Evolutionary conservation across 108 stramenopile genomes (phyloP), one percentile per base, ranked within the genome.

Genomic region (Cyclotella atomus): DNA sequence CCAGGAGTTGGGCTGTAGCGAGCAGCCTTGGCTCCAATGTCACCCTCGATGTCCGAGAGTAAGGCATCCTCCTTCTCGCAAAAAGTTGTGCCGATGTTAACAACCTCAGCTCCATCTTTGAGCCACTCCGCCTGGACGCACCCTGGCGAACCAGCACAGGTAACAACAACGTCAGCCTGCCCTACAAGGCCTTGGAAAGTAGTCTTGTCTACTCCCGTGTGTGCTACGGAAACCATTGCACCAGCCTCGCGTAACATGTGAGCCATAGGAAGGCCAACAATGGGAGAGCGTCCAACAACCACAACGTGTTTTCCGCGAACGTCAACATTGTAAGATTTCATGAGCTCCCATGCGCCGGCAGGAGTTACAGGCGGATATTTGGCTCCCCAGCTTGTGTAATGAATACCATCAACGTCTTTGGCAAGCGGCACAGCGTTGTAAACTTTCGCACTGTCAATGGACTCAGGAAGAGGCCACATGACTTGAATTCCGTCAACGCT

Each of bases 391-490:
- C 73, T 60, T 17, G 73, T 61, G 70, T 47, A 81, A 25, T 81
- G 79, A 38, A 67, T 57, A 3, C 84, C 84, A 68, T 85, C 84
- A 19, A 85, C 84, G 49, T 85, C 84, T 41, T 73, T 63, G 7
- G 23, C 56, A 14, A 77, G n/a, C 10, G 34, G 59, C 19, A 85
- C 81, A 30, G 80, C 76, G 44, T 49, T 56, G 66, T 68, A 85
- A 5, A 56, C 76, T 17, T 33, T 16, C 0, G 59, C 71, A 33
- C 80, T 61, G 54, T 85, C 84, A 23, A 85, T 82, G 38, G 57
- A 57, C 3, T 56, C 46, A 0, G 80, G 84, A 10, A 85, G 59
- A 15, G 84, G 84, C 84, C 84, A 85, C 84, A 85, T 85, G 43
- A 85, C 59, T 52, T 85, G 84, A 60, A 85, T 82, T 5, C 84